phyloP scores from a whole-genome alignment of 257 asterid genomes.

The Fraxinus excelsior region DNA sequence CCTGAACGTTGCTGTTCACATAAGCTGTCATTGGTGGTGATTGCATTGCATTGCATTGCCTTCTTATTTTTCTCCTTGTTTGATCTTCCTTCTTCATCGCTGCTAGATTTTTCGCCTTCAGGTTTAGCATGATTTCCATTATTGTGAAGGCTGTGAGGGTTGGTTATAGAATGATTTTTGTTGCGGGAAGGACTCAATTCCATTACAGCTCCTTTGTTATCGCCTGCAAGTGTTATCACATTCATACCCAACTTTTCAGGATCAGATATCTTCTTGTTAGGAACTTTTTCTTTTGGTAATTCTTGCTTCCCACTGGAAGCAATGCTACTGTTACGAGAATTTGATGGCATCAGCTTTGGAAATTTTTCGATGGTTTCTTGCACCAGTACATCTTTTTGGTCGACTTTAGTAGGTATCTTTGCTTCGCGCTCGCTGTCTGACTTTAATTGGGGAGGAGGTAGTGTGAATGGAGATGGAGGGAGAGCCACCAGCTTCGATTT shows the following conservation, averaged over 20 bases:
- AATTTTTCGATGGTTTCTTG: constrained; percentile 33
- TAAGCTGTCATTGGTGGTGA: constrained; percentile 40
- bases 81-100: constrained; percentile 18
- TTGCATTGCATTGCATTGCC: constrained; percentile 16
- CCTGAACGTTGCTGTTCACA: constrained; percentile 82
- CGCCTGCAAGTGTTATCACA: constrained; percentile 69
- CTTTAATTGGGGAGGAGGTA: constrained; percentile 42
- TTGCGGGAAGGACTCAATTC: constrained; percentile 46
- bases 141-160: constrained; percentile 13
- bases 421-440: constrained; percentile 29
- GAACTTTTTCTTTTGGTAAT: constrained; percentile 26
- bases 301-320: constrained; percentile 27
- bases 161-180: constrained; percentile 24
- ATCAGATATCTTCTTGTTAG: constrained; percentile 30
- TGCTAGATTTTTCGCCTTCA: constrained; percentile 30
- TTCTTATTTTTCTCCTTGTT: constrained; percentile 29
- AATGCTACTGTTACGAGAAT: background rate
- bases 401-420: constrained; percentile 24
- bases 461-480: constrained; percentile 53
- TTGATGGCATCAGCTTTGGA: constrained; percentile 15
- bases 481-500: constrained; percentile 31
- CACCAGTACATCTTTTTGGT: constrained; percentile 39
- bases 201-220: constrained; percentile 83
- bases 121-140: background rate
- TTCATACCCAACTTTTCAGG: constrained; percentile 45